These are phyloP conservation scores for Plantago ovata DNA, from an alignment of 257 asterid species.

Conservation along the genomic window DNA sequence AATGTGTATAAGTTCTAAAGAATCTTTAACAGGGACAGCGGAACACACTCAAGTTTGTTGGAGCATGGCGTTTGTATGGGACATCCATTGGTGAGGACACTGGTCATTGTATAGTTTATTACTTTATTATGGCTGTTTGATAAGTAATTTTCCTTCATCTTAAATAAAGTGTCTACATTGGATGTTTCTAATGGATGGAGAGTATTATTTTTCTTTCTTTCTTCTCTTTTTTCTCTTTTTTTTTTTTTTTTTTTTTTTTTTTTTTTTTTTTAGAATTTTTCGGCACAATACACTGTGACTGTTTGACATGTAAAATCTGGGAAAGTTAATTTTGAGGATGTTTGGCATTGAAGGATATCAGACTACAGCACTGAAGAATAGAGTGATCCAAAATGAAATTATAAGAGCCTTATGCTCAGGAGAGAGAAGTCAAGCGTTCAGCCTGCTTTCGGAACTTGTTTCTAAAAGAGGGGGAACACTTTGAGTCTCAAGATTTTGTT, in stretches of 20 bases:
- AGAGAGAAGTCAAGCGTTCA: constrained; percentile 63
- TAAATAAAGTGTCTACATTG: too few species aligned
- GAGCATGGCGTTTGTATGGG: constrained; percentile 27
- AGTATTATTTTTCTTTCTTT: too few species aligned
- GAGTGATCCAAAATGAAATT: constrained; percentile 41
- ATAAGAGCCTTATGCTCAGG: constrained; percentile 61
- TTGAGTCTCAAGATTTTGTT: constrained; percentile 47
- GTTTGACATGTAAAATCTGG: not conserved
- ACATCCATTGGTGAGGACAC: constrained; percentile 38
- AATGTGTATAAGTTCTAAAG: constrained; percentile 12
- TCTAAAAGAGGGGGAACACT: constrained; percentile 29
- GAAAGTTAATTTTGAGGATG: constrained; percentile 12
- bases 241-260: too few species aligned
- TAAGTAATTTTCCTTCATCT: too few species aligned
- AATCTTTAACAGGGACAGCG: constrained; percentile 33
- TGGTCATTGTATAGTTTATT: too few species aligned
- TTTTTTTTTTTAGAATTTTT: not conserved
- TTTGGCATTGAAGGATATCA: constrained; percentile 34
- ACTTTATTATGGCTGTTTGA: too few species aligned
- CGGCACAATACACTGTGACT: too few species aligned
- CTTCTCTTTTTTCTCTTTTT: too few species aligned
- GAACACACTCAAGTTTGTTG: constrained; percentile 24
- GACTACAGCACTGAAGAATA: constrained; percentile 19
- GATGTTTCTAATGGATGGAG: too few species aligned
- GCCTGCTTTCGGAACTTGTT: constrained; percentile 51